Evolutionary conservation across 495 filamentous ascomycete species (phyloP), one percentile per base, ranked within the genome.

Genomic region (Tuber aestivum): DNA sequence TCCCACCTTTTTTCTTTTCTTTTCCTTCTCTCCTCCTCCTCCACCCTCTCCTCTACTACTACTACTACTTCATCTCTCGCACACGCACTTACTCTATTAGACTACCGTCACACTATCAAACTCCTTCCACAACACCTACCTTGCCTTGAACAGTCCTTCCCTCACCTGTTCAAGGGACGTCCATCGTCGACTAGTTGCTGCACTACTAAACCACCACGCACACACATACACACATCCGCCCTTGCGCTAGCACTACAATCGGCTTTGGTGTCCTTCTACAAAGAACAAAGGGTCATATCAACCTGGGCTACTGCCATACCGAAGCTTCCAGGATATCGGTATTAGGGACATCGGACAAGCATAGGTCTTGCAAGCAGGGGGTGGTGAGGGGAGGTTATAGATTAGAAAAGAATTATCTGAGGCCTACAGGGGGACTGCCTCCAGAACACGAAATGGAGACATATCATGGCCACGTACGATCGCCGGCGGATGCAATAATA

Each of bases 401-500:
- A 65, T 65, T 65, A 32, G 56, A 65, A 20, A 35, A 65, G 27
- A 65, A 65, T 65, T 65, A 65, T 35, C 56, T 27, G 56, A 65
- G 20, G 56, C 56, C 27, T 65, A 65, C 8, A 12, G 56, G 56
- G 56, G 56, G 27, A 35, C 56, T 65, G 20, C 56, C 56, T 1
- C 56, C 32, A 35, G 56, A 65, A 32, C 27, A 65, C 56, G 56
- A 65, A 65, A 99, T 98, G 95, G 95, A 99, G 85, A 99, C 95
- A 27, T 99, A 97, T 84, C 87, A 94, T 86, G 95, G 95, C 69
- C 90, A 92, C 81, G 94, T 99, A 79, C 91, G 94, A 84, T 94
- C 94, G 12, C 95, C 95, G 12, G 90, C 89, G 82, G 95, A 99
- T 85, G 95, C 95, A 77, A 97, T 98, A 86, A 92, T 97, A 80